Evolutionary conservation across 371 early-diverging fungal genomes (phyloP).

Genomic region (Saksenaea vasiformis): DNA sequence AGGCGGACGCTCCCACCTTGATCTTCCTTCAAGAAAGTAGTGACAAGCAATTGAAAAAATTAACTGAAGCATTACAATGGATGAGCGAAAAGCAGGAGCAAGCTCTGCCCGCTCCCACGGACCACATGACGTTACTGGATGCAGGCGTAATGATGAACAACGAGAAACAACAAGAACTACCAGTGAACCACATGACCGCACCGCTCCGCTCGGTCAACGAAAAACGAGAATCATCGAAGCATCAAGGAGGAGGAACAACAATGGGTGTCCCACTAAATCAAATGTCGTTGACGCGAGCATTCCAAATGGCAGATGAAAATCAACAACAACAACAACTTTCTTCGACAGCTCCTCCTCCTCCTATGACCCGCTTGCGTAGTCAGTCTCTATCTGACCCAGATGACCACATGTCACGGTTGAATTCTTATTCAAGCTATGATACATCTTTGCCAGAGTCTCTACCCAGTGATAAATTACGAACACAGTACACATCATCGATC

Average conservation of each 20-base stretch:
- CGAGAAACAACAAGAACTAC: not conserved
- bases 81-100: constrained; percentile 9
- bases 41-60: constrained; percentile 15
- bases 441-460: not conserved
- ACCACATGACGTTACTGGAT: not conserved
- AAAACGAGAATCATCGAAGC: not conserved
- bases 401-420: constrained; percentile 1
- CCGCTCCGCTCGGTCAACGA: not conserved
- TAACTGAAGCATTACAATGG: constrained; percentile 12
- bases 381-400: not conserved
- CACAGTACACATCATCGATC: not conserved
- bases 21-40: constrained; percentile 23
- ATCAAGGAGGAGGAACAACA: not conserved
- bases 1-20: constrained; percentile 16
- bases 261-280: not conserved
- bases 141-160: not conserved
- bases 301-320: not conserved
- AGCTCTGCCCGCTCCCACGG: not conserved
- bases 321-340: not conserved
- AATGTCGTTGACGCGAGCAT: not conserved
- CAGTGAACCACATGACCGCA: not conserved
- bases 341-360: not conserved
- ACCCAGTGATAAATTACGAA: not conserved
- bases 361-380: not conserved
- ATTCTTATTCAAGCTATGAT: not conserved